Base-by-base conservation (phyloP, 495 filamentous ascomycete species). In the Neurospora pannonica region DNA sequence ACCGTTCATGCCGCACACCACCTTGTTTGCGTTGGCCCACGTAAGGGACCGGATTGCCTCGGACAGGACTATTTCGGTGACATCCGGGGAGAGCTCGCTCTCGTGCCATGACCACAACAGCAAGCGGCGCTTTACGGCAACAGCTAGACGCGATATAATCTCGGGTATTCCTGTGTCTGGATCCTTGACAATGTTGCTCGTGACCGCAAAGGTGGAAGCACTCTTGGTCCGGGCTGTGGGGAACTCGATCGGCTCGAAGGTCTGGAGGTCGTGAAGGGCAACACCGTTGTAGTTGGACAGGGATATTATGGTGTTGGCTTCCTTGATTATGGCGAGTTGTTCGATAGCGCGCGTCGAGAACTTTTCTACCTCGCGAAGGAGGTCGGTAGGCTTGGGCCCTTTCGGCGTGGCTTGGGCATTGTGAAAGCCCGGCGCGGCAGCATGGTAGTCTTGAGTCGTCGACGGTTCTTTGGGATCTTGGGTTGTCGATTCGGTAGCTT, bases 51-150 rank as follows among this genome's bases (percentile, higher is more conserved):
- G 92, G 48, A 97, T 91, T 38, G 91, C 86, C 74, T 93, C 95
- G 39, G 91, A 87, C 39, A 98, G 86, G 5, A 89, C 88, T 42
- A 97, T 88, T 84, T 98, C 97, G 60, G 85, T 85, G 3, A 90
- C 89, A 34, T 97, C 90, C 3, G 84, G 81, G 42, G 88, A 89
- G 70, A 97, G 87, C 83, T 98, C 97, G 85, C 93, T 95, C 80
- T 97, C 96, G 75, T 95, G 90, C 96, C 96, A 99, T 69, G 92
- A 90, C 93, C 97, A 98, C 74, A 97, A 82, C 74, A 98, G 76
- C 71, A 98, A 86, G 77, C 92, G 93, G 79, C 96, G 87, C 86
- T 98, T 98, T 11, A 97, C 92, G 1, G 93, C 94, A 1, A 98
- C 95, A 11, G 94, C 95, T 39, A 99, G 84, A 40, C 94, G 86